Base-by-base conservation (phyloP, 352 stramenopile genomes). In the Phytophthora rubi region DNA sequence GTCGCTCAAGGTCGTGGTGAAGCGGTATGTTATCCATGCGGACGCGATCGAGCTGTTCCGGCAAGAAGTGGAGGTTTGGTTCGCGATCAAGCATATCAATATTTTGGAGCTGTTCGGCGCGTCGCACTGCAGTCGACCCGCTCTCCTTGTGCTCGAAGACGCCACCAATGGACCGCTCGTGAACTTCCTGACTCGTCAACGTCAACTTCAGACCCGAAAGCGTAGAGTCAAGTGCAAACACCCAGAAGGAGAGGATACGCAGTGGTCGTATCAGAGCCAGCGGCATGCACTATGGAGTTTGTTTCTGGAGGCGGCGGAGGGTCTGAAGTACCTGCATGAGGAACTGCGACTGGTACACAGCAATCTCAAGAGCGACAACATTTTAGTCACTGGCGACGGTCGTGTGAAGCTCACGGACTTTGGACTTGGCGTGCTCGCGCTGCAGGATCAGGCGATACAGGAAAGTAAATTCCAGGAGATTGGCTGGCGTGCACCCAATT, bases 361-460 rank as follows among this genome's bases (percentile, higher is more conserved):
- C 18, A 85, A 92, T 35, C 30, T 92, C 23, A 90, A 89, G 56
- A 80, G 68, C 2, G 70, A 85, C 47, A 91, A 96, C 51, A 76
- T 95, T 28, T 65, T 95, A 12, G 63, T 95, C 1, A 73, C 70
- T 30, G 57, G 61, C 6, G 67, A 85, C 23, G 75, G 82, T 4
- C 68, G 84, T 2, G 82, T 88, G 28, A 94, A 95, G 53, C 76
- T 97, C n/a, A 77, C 81, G 1, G 86, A 95, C 65, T 94, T 94
- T 75, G 85, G 86, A 8, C 62, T 75, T 26, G 71, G 75, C 10
- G 62, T 77, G n/a, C 61, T 75, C 16, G 60, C 62, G 21, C 18
- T 79, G 54, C 71, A 79, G 39, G 70, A 73, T 44, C 47, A 69
- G 44, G 42, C 63, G 12, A 12, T 68, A 7, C 58, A 62, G 55